phyloP scores from a whole-genome alignment of 352 stramenopile species.

The Pythium brassicae region DNA sequence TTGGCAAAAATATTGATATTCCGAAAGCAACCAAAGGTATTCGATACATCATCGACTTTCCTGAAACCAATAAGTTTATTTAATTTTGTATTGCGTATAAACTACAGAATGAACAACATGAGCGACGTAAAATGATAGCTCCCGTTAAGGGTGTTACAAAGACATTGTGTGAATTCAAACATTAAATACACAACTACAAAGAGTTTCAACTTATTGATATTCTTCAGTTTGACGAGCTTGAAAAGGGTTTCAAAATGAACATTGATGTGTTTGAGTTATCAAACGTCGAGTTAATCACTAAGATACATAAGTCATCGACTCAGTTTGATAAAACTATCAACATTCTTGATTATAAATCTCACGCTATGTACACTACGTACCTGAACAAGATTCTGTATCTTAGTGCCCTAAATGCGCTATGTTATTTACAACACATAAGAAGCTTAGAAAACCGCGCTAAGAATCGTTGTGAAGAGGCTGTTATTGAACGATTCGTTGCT shows the following conservation, averaged over 20 bases:
- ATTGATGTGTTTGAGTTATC: neutral
- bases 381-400: no score
- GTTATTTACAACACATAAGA: no score
- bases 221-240: neutral
- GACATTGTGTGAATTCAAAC: neutral
- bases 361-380: no score
- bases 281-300: neutral
- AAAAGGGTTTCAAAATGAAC: neutral
- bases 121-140: neutral
- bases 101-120: neutral
- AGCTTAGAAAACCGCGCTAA: no score
- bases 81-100: neutral
- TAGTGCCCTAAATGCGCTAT: no score
- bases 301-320: no score
- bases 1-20: neutral
- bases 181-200: neutral
- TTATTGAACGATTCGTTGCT: no score
- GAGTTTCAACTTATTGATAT: neutral
- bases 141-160: neutral
- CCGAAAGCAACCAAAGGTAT: neutral
- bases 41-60: neutral
- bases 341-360: neutral
- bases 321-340: neutral
- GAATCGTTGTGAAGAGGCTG: no score
- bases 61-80: neutral